Evolutionary conservation across 2,329 filamentous ascomycete genomes (phyloP), one percentile per base, ranked within the genome.

Genomic region (Allantophomopsis cytisporea): DNA sequence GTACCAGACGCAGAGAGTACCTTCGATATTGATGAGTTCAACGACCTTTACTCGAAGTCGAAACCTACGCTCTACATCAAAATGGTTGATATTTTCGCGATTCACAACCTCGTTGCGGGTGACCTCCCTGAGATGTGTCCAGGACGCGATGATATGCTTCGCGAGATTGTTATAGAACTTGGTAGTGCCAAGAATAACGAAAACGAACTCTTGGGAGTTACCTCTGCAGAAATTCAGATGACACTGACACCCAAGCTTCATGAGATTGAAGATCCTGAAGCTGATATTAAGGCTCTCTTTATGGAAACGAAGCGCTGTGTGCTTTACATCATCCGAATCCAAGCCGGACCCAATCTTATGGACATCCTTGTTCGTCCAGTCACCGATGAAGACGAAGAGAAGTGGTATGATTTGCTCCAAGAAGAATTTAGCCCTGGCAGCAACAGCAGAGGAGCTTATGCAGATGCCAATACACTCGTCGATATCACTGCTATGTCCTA

Each of bases 51-150:
- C 56, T 84, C 89, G 41, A 88, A 93, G 58, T 91, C 87, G 47
- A 94, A 94, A 60, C 91, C 91, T 6, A 96, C 89, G 0, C 69
- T 98, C n/a, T 98, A 96, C 65, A 94, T 98, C 66, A 98, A 98
- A 64, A 89, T 98, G 75, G 76, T 83, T 13, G 91, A 98, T 57
- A 88, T 98, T 41, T 96, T 98, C 58, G 84, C 89, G 37, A 89
- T 98, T 43, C 93, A 98, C 61, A 86, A 81, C 46, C 71, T 96
- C 16, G 73, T 96, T 40, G 80, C 85, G 3, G 70, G 79, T 17
- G 86, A 96, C 50, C 73, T 95, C 37, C 66, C 78, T 5, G 68
- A 69, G 41, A 78, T 96, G 44, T 93, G 85, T 50, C 81, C 84
- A 1, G 73, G 68, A 44, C 76, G 83, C 28, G 89, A 95, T 48